Evolutionary conservation across 345 rosid species (phyloP), one percentile per base, ranked within the genome.

Genomic region (Populus tremula): DNA sequence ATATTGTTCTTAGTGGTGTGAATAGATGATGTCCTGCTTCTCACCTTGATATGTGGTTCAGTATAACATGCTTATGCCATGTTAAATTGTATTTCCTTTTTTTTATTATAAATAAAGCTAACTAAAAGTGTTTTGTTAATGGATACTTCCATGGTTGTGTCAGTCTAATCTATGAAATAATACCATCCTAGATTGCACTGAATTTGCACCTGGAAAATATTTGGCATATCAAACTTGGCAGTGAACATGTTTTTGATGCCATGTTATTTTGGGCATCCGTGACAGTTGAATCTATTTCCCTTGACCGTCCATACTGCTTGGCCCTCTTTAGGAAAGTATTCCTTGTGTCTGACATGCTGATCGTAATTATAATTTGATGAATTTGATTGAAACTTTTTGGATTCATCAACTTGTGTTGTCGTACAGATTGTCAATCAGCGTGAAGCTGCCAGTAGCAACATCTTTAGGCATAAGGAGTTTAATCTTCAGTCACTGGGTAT

Each of bases 381-480:
- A 18, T 73, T 72, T 74, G 63, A 59, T 78, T 54, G 49, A 33
- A 43, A 74, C 39, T 67, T 21, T 56, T 56, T 64, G 76, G 62
- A 68, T 65, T 54, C 21, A 20, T 83, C 72, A n/a, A 78, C 67
- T 65, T 85, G 6, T 74, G 41, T 27, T 77, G n/a, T 81, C 13
- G 7, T 81, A 83, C 90, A 96, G 98, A 81, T 96, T 75, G 91
- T 94, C 69, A 94, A 96, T 83, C 99, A 94, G 81, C 97, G 98
- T 71, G 99, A 94, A 87, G 97, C 96, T 88, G 94, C 98, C 73
- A 92, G 94, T 81, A 94, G 98, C 84, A 96, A 84, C 78, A 89
- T 96, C 79, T 96, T 96, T 76, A 94, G 83, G 86, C 98, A 92
- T 8, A 94, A 96, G 87, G 98, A 96, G 78, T 96, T 96, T 75